These are phyloP conservation scores for Phytophthora ohioensis DNA, from an alignment of 352 stramenopile genomes.

Conservation along the genomic window DNA sequence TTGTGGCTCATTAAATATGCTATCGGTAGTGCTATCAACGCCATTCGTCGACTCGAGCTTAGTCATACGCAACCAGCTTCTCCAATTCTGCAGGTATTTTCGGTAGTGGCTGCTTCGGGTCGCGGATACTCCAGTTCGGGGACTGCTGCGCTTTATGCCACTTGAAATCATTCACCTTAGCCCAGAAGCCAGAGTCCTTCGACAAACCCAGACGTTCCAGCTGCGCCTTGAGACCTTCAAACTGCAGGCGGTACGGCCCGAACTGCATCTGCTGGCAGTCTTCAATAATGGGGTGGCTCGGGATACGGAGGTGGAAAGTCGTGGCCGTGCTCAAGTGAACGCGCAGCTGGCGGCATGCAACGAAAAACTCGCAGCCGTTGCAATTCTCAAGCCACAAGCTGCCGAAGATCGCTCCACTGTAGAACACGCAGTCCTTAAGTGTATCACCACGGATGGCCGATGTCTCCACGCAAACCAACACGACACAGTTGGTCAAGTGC, in stretches of 20 bases:
- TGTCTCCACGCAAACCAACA: conserved; percentile 74
- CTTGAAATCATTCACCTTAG: conserved; percentile 94
- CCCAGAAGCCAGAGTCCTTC: conserved; percentile 76
- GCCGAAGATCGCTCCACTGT: conserved; percentile 80
- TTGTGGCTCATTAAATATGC: conserved; percentile 32
- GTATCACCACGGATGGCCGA: conserved; percentile 77
- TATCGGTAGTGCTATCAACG: neutral
- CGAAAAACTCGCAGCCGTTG: conserved; percentile 78
- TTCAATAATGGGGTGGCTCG: conserved; percentile 92
- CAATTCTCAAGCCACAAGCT: conserved; percentile 89
- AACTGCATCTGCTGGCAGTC: conserved; percentile 89
- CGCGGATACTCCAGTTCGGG: conserved; percentile 84
- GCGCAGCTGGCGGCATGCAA: conserved; percentile 87
- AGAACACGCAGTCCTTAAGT: conserved; percentile 78
- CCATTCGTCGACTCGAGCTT: neutral
- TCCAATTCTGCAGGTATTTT: conserved; percentile 47
- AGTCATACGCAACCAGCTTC: conserved; percentile 49
- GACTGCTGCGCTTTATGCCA: conserved; percentile 90
- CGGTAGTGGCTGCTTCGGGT: conserved; percentile 56
- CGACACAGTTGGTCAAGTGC: conserved; percentile 71
- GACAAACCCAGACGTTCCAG: conserved; percentile 62
- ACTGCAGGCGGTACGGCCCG: conserved; percentile 75
- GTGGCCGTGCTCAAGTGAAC: conserved; percentile 79
- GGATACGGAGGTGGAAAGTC: conserved; percentile 84
- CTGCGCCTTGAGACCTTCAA: conserved; percentile 67